Conservation (phyloP, 1,139 yeast species). For the Saccharomyces hybrid region DNA sequence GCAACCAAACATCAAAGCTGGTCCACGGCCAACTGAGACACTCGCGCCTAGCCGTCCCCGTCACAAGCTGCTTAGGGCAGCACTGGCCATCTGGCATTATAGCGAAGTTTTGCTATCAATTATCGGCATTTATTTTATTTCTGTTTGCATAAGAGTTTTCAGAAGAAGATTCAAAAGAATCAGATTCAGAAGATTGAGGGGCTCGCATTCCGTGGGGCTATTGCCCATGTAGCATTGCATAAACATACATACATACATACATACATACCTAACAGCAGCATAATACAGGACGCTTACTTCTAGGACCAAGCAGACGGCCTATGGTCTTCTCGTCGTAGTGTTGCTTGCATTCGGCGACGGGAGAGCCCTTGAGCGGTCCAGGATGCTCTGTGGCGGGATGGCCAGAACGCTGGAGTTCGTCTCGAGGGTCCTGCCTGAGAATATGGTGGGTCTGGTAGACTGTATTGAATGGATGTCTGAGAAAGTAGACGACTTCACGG, state of each 20-base stretch:
- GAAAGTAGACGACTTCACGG: slow-evolving; percentile 34
- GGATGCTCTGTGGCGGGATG: slow-evolving; percentile 57
- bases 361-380: slow-evolving; percentile 39
- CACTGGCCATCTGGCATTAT: neutral
- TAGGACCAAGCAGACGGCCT: too few species aligned
- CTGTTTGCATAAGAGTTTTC: slow-evolving; percentile 18
- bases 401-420: slow-evolving; percentile 56
- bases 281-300: neutral
- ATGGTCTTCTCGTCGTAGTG: slow-evolving; percentile 6
- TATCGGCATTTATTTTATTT: slow-evolving; percentile 12
- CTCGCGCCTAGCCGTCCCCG: neutral
- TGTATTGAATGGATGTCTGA: slow-evolving; percentile 32
- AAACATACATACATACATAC: neutral
- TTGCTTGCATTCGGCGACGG: slow-evolving; percentile 1
- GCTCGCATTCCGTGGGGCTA: slow-evolving; percentile 2
- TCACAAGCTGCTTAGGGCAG: neutral
- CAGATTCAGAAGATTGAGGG: slow-evolving; percentile 1
- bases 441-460: slow-evolving; percentile 38
- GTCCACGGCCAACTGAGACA: neutral
- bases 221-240: slow-evolving; percentile 7
- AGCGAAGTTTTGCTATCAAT: slow-evolving; percentile 5
- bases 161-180: slow-evolving; percentile 7
- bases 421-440: slow-evolving; percentile 43
- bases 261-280: neutral
- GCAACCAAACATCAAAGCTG: slow-evolving; percentile 14